phyloP scores from a whole-genome alignment of 345 rosid genomes.

The Corchorus olitorius region DNA sequence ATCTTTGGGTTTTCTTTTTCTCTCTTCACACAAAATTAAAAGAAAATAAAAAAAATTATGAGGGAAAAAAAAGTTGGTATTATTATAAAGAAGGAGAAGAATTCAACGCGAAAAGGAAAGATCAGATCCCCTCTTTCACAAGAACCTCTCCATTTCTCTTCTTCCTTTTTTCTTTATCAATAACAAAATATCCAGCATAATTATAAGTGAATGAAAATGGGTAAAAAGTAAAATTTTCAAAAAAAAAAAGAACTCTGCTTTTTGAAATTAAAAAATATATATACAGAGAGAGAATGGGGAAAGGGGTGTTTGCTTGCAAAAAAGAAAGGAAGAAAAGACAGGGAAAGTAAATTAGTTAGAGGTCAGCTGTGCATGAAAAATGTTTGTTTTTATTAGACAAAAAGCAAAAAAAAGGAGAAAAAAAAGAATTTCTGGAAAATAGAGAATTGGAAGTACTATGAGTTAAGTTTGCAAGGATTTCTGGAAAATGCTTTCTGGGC shows the following conservation, averaged over 20 bases:
- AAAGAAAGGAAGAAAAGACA: neutral
- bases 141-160: constrained; percentile 22
- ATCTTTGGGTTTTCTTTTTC: neutral
- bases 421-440: constrained; percentile 25
- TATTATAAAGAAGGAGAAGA: constrained; percentile 16
- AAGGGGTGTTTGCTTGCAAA: neutral
- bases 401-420: neutral
- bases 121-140: constrained; percentile 49
- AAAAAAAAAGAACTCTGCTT: neutral
- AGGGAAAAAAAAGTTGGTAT: neutral
- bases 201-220: neutral
- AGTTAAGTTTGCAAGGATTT: constrained; percentile 43
- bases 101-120: constrained; percentile 50
- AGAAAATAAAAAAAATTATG: neutral
- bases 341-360: constrained; percentile 18
- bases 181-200: constrained; percentile 26
- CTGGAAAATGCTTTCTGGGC: constrained; percentile 50
- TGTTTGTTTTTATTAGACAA: constrained; percentile 16
- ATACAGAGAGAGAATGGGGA: no score
- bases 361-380: constrained; percentile 8
- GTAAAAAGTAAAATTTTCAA: neutral
- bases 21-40: neutral
- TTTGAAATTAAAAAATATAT: no score
- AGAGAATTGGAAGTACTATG: constrained; percentile 28
- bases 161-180: constrained; percentile 6